A percentile compares a stretch with the other conserved stretches of the same genome.
Conservation (phyloP, 495 filamentous ascomycete genomes). For the Daldinia grandis region DNA sequence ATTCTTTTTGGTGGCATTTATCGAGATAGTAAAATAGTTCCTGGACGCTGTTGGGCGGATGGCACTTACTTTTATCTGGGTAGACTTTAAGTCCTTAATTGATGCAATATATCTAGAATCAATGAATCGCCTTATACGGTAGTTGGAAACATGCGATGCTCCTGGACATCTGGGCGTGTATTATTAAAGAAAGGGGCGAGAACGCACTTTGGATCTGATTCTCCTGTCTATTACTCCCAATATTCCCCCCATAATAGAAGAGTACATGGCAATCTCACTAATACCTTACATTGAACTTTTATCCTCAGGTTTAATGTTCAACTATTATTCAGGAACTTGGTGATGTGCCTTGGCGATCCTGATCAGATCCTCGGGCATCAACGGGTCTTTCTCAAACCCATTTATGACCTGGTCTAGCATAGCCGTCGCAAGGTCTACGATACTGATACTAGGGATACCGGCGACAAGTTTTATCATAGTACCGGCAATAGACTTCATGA, state of each 20-base stretch:
- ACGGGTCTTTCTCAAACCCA: slow-evolving; percentile 56
- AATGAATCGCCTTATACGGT: not conserved
- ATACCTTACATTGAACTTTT: not conserved
- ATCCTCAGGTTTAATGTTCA: not conserved
- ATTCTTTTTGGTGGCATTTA: not conserved
- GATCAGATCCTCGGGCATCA: slow-evolving; percentile 55
- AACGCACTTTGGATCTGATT: not conserved
- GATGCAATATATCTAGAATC: not conserved
- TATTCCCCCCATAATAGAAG: not conserved
- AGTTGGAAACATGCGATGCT: not conserved
- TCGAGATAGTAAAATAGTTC: not conserved
- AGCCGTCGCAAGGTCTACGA: slow-evolving; percentile 53
- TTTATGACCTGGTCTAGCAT: slow-evolving; percentile 55
- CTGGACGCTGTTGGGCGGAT: not conserved
- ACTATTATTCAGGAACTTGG: not conserved
- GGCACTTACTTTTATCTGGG: not conserved
- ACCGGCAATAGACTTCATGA: slow-evolving; percentile 14
- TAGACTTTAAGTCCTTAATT: not conserved
- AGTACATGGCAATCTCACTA: too few relatives aligned
- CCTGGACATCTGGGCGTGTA: not conserved
- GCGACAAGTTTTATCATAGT: slow-evolving; percentile 13
- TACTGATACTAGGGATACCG: slow-evolving; percentile 48
- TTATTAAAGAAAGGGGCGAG: not conserved
- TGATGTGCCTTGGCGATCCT: slow-evolving; percentile 44
- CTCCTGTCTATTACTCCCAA: not conserved